Evolutionary conservation across 1,284 basidiomycete genomes (phyloP), one percentile per base, ranked within the genome.

Genomic region (Leccinum pachyderme): DNA sequence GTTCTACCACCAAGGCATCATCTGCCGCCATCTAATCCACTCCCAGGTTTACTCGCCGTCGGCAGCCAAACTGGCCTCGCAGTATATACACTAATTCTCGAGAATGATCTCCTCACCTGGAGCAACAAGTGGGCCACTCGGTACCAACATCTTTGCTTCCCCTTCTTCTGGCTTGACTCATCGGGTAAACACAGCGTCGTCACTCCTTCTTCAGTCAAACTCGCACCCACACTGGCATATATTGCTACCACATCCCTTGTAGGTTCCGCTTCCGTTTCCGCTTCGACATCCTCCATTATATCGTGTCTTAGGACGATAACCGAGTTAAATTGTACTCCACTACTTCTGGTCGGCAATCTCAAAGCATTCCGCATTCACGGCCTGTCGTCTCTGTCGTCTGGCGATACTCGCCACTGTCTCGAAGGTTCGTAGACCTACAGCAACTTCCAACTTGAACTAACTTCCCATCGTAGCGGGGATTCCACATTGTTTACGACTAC

Each of bases 91-190:
- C 72, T 91, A 43, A 82, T 86, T 55, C 76, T 89, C 43, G 87
- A 91, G 63, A 87, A 91, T 63, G 87, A 91, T 67, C 78, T 92
- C 24, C 86, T 84, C 11, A 87, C 83, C 2, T 92, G 91, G 91
- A 85, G 83, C 5, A 74, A 75, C 63, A 90, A 89, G 71, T 91
- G 89, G 90, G 77, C 74, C 22, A 72, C 76, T 50, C 64, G 74
- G 89, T 90, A 74, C 57, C 81, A 29, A 37, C 33, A 37, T 15
- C 33, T 46, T 24, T 43, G 52, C 11, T 47, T 46, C 29, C 32
- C 41, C 52, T 39, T 46, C 28, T 49, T 24, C 48, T 33, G n/a
- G 56, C 49, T 31, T 62, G 41, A 64, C 57, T 55, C 39, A 57
- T 45, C 32, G 49, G 31, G 33, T 44, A 49, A 49, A 49, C 50